phyloP scores from a whole-genome alignment of 2,329 filamentous ascomycete species.

The Xylaria digitata region DNA sequence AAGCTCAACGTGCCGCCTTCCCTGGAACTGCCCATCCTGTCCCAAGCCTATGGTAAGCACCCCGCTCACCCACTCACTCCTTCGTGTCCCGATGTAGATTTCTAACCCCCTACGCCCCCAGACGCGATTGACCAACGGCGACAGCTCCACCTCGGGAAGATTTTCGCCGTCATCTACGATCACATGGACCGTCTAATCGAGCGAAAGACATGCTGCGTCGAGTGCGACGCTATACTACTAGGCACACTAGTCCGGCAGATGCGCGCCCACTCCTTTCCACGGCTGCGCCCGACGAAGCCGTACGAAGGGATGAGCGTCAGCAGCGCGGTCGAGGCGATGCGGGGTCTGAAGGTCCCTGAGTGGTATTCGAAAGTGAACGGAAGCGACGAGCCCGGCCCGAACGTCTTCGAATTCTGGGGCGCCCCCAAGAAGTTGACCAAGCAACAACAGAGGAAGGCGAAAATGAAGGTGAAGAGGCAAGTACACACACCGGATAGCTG shows the following conservation, averaged over 20 bases:
- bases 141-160: constrained; percentile 25
- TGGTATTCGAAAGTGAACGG: constrained; percentile 20
- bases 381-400: constrained; percentile 7
- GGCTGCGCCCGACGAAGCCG: constrained; percentile 15
- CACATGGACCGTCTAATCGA: constrained; percentile 24
- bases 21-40: constrained; percentile 23
- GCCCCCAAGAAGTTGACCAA: not conserved
- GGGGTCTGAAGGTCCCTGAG: constrained; percentile 17
- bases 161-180: constrained; percentile 22
- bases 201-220: constrained; percentile 15
- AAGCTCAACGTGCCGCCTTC: constrained; percentile 24
- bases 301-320: constrained; percentile 26
- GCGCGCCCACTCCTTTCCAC: constrained; percentile 24
- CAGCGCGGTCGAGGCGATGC: constrained; percentile 15
- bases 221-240: constrained; percentile 31
- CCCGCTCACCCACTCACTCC: not conserved
- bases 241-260: constrained; percentile 25
- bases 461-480: constrained; percentile 10
- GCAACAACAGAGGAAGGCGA: not conserved
- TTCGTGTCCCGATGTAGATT: not conserved
- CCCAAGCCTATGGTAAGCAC: constrained; percentile 26
- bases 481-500: not conserved
- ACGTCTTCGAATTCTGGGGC: constrained; percentile 27
- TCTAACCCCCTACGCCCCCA: constrained; percentile 8
- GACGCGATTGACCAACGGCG: constrained; percentile 23